Evolutionary conservation across 106 monocot species (phyloP).

Genomic region (Acanthochlamys bracteata): DNA sequence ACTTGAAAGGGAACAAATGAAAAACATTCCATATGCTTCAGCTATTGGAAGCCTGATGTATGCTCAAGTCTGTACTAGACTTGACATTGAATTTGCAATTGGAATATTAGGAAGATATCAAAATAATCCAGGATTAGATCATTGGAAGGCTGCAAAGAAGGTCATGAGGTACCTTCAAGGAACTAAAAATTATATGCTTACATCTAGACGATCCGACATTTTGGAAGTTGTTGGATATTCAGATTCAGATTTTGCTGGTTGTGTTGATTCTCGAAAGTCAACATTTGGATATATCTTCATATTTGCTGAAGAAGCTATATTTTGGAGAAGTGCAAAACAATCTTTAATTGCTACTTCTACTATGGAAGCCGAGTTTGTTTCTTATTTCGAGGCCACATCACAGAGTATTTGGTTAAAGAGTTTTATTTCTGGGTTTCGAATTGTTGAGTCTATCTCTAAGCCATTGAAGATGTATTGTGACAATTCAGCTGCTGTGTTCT

Average conservation of each 20-base stretch:
- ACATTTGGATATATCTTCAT: neutral
- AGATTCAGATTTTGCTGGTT: constrained; percentile 7
- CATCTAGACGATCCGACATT: neutral
- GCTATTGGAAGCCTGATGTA: constrained; percentile 1
- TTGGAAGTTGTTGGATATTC: neutral
- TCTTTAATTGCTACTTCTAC: neutral
- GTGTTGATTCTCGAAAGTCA: constrained; percentile 1
- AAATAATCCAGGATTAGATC: neutral
- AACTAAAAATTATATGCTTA: neutral
- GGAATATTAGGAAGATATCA: constrained; percentile 2
- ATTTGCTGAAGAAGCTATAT: constrained; percentile 4
- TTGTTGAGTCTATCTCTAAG: neutral
- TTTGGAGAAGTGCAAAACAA: neutral
- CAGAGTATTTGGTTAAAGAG: constrained; percentile 3
- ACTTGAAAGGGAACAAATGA: neutral
- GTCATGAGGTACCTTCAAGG: constrained; percentile 3
- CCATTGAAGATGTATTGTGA: constrained; percentile 14
- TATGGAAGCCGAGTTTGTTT: neutral
- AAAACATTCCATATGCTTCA: constrained; percentile 1
- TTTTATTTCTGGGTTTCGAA: neutral
- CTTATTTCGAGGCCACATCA: neutral
- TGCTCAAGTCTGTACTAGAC: neutral
- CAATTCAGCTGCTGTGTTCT: constrained; percentile 1
- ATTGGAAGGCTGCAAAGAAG: constrained; percentile 5
- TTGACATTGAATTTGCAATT: neutral